Evolutionary conservation across 1,139 yeast genomes (phyloP), one percentile per base, ranked within the genome.

Genomic region (Blastobotrys petasosporus): DNA sequence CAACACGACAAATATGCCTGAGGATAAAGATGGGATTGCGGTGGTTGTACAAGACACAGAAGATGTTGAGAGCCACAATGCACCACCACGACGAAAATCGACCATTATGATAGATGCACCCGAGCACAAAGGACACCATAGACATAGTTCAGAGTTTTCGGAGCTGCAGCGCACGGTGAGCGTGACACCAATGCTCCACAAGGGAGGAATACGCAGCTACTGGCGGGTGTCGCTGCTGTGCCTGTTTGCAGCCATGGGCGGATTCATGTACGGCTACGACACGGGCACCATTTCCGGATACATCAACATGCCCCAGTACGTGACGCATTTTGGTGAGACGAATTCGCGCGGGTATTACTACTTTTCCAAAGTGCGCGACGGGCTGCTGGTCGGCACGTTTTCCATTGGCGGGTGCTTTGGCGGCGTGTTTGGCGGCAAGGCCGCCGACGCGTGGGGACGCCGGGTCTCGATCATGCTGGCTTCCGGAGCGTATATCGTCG

Each of bases 221-320:
- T 13, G 38, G 28, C 20, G 33, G 2, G 45, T 46, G 11, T 32
- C 51, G 28, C 50, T 49, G 10, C 46, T 52, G 11, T 53, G 56
- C 38, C 39, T 40, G 4, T 49, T 53, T 39, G 51, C 54, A 8
- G 60, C 60, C 25, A 52, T 57, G 54, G 60, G 60, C 23, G 60
- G 60, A 11, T 56, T 57, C 31, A 68, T 76, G 49, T 77, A 66
- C 56, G 81, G 82, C 53, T 77, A 74, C 60, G 82, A 77, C 57
- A 76, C 80, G 3, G 81, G 81, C 58, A 75, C 79, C 46, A 76
- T 76, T 52, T 70, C 77, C 32, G 94, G 94, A 59, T 80, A 84
- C 57, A 74, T 83, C 61, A 80, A 80, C 57, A 81, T 82, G 85
- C 66, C 75, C 3, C 80, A 79, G 55, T 86, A 80, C 62, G 68